These are phyloP conservation scores for Cladophialophora psammophila DNA, from an alignment of 2,329 filamentous ascomycete genomes.

Conservation along the genomic window DNA sequence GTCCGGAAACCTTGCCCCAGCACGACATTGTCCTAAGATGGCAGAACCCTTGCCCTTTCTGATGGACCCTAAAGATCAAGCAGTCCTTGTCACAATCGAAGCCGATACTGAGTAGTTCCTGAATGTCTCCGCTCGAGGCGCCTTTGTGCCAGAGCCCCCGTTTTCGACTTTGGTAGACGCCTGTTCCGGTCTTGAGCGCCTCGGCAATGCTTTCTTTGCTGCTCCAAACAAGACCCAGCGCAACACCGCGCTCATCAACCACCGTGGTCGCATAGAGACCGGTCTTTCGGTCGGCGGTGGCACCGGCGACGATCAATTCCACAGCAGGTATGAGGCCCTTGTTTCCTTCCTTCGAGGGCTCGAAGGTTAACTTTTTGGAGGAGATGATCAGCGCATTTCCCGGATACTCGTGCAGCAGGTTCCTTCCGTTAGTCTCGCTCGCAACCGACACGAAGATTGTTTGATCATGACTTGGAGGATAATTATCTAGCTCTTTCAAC, in stretches of 20 bases:
- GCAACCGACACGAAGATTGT: constrained; percentile 48
- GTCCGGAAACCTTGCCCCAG: constrained; percentile 83
- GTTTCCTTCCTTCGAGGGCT: constrained; percentile 64
- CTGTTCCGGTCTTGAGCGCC: constrained; percentile 78
- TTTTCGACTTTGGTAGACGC: constrained; percentile 96
- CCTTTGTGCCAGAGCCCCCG: constrained; percentile 97
- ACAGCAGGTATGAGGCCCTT: constrained; percentile 69
- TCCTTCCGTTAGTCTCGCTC: constrained; percentile 34
- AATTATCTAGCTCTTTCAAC: constrained; percentile 48
- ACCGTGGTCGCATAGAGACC: constrained; percentile 89
- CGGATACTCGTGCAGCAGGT: constrained; percentile 44
- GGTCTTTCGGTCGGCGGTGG: constrained; percentile 82
- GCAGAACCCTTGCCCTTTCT: constrained; percentile 90
- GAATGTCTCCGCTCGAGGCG: constrained; percentile 89
- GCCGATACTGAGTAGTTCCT: constrained; percentile 83
- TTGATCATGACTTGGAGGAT: constrained; percentile 44
- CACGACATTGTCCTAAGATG: constrained; percentile 91
- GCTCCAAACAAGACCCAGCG: constrained; percentile 91
- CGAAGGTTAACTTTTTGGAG: constrained; percentile 72
- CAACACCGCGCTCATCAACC: constrained; percentile 82
- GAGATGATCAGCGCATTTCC: constrained; percentile 66
- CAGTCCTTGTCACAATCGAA: constrained; percentile 95
- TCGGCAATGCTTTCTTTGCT: constrained; percentile 88
- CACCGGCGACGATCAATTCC: constrained; percentile 75
- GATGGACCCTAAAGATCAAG: constrained; percentile 85